Evolutionary conservation across 106 monocot genomes (phyloP), one percentile per base, ranked within the genome.

Genomic region (Dioscorea alata): DNA sequence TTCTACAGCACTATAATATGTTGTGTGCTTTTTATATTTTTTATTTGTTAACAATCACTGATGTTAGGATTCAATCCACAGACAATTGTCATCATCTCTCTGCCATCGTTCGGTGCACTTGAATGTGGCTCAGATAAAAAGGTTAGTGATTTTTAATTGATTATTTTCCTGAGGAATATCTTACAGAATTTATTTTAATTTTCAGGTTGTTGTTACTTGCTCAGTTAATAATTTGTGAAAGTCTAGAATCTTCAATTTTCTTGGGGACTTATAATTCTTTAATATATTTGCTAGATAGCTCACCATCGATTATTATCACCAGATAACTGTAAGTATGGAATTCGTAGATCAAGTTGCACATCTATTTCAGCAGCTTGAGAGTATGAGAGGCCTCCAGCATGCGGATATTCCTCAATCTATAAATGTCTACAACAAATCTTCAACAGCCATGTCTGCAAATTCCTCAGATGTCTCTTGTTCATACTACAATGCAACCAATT

Each of bases 261-360:
- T 65, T 21, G 12, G 48, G 21, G 25, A n/a, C 15, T 16, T 62
- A 14, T 31, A 31, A 31, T 62, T 62, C 12, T 33, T 33, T 32
- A 12, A 10, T 69, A 9, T 8, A 15, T 28, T 9, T 19, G 13
- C 49, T 25, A 31, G 48, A 68, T 42, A 35, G 35, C 20, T 73
- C 21, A 50, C 59, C 15, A 42, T 31, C 49, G 13, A 33, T 34
- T 34, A 32, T 16, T 28, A 0, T 8, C 33, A 4, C 20, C 73
- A 97, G 92, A 71, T 92, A 57, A 28, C 33, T 28, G 89, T 92
- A 71, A 89, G 62, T 76, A 63, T 67, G 14, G 78, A 74, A 63
- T 89, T 96, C 58, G 13, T 89, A 5, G 54, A 67, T 48, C 73
- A 89, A 73, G 82, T 74, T 59, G 75, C 68, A 48, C 48, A 72